phyloP scores from a whole-genome alignment of 306 rosid genomes.

The Betula pendula region DNA sequence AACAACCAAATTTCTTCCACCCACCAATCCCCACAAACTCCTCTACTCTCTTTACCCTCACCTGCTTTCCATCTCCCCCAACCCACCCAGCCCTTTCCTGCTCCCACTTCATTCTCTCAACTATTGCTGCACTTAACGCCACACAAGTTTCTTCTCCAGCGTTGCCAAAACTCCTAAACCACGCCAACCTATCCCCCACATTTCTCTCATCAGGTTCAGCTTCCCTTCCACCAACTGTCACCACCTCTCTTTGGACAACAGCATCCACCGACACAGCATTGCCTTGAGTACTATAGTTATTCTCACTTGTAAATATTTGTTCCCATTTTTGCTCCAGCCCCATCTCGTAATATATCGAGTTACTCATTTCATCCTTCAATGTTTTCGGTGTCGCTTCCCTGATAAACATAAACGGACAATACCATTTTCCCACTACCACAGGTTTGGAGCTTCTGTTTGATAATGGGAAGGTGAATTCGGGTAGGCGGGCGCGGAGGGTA shows the following conservation, averaged over 20 bases:
- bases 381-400: slow-evolving; percentile 29
- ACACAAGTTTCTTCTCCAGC: slow-evolving; percentile 4
- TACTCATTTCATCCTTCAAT: slow-evolving; percentile 3
- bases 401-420: slow-evolving; percentile 44
- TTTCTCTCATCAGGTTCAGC: slow-evolving; percentile 12
- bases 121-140: slow-evolving; percentile 26
- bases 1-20: slow-evolving; percentile 44
- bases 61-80: neutral
- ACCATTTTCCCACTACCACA: slow-evolving; percentile 50
- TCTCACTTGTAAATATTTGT: slow-evolving; percentile 24
- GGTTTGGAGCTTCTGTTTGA: neutral
- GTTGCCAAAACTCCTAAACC: slow-evolving; percentile 25
- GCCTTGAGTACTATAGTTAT: neutral
- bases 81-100: slow-evolving; percentile 33
- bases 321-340: slow-evolving; percentile 48
- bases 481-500: slow-evolving; percentile 32
- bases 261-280: slow-evolving; percentile 29
- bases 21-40: slow-evolving; percentile 26
- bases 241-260: slow-evolving; percentile 26
- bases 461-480: slow-evolving; percentile 29
- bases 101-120: slow-evolving; percentile 49
- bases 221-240: slow-evolving; percentile 16
- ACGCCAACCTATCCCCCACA: slow-evolving; percentile 14
- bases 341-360: slow-evolving; percentile 38
- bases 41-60: slow-evolving; percentile 29